These are phyloP conservation scores for Aspergillus neotritici DNA, from an alignment of 2,329 filamentous ascomycete species.

Conservation along the genomic window DNA sequence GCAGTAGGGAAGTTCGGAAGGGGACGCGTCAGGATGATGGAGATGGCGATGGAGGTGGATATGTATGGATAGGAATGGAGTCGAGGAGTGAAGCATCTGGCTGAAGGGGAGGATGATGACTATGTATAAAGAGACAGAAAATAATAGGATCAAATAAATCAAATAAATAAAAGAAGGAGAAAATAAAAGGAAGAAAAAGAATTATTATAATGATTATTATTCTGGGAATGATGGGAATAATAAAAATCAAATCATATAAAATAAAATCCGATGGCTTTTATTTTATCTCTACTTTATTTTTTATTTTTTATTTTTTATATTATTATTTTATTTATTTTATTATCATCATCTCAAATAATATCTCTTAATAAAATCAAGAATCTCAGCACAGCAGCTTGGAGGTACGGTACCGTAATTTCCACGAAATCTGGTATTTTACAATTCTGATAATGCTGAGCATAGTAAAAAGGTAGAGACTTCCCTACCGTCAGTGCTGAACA, in stretches of 20 bases:
- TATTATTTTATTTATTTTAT: constrained; percentile 4
- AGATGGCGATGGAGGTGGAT: not conserved
- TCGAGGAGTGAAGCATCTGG: constrained; percentile 2
- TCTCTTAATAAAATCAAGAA: constrained; percentile 4
- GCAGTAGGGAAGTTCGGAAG: constrained; percentile 1
- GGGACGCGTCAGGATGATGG: constrained; percentile 3
- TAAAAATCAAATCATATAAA: constrained; percentile 3
- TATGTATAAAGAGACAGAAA: not conserved
- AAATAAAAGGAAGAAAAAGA: constrained; percentile 3
- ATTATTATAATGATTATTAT: not conserved
- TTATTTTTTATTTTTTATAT: constrained; percentile 1
- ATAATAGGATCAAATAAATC: not conserved
- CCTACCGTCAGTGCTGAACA: too few species aligned
- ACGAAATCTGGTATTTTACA: too few species aligned
- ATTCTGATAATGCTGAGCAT: too few species aligned
- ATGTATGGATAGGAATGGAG: constrained; percentile 1
- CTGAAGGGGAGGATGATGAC: constrained; percentile 3
- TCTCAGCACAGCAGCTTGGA: constrained; percentile 5
- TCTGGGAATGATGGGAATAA: not conserved
- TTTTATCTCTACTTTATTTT: constrained; percentile 4
- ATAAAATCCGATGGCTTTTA: not conserved
- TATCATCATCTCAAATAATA: constrained; percentile 1
- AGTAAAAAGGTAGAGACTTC: too few species aligned
- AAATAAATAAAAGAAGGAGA: not conserved
- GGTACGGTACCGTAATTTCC: constrained; percentile 2